Evolutionary conservation across 768 basidiomycete species (phyloP).

Genomic region (Leccinum barrowsii): DNA sequence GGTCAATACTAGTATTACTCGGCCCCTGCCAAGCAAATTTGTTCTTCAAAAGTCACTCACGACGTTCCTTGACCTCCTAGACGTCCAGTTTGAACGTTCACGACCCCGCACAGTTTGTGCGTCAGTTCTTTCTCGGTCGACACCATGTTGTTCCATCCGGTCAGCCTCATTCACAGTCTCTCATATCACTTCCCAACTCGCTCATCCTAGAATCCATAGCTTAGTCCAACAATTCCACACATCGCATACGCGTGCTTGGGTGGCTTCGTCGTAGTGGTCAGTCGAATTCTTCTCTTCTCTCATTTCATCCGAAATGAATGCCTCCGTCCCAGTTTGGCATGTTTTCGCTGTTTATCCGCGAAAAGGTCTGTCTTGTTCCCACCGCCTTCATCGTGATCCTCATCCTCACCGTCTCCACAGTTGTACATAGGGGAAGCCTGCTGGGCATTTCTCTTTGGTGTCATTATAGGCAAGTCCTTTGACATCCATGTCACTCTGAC

Average conservation of each 20-base stretch:
- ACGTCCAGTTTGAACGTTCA: not conserved
- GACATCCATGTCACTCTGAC: slow-evolving; percentile 6
- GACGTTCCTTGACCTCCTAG: slow-evolving; percentile 1
- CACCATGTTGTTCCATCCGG: slow-evolving; percentile 50
- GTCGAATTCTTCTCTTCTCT: slow-evolving; percentile 21
- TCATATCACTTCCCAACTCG: not conserved
- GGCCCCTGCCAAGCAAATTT: slow-evolving; percentile 7
- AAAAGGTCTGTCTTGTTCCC: slow-evolving; percentile 50
- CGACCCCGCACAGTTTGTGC: slow-evolving; percentile 4
- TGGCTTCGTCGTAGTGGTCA: slow-evolving; percentile 73
- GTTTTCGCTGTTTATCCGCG: slow-evolving; percentile 90
- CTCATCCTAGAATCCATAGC: slow-evolving; percentile 10
- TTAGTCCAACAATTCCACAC: slow-evolving; percentile 63
- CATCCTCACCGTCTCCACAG: slow-evolving; percentile 30
- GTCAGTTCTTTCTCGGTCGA: slow-evolving; percentile 8
- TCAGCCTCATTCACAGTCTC: slow-evolving; percentile 26
- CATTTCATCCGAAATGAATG: not conserved
- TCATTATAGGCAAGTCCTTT: slow-evolving; percentile 68
- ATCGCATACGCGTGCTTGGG: slow-evolving; percentile 77
- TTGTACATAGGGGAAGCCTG: slow-evolving; percentile 96
- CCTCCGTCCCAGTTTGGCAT: slow-evolving; percentile 70
- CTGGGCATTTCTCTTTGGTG: slow-evolving; percentile 91
- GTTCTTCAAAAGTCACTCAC: not conserved
- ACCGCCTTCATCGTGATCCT: not conserved
- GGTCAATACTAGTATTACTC: not conserved